Base-by-base conservation (phyloP, 257 asterid species). In the Echium plantagineum region DNA sequence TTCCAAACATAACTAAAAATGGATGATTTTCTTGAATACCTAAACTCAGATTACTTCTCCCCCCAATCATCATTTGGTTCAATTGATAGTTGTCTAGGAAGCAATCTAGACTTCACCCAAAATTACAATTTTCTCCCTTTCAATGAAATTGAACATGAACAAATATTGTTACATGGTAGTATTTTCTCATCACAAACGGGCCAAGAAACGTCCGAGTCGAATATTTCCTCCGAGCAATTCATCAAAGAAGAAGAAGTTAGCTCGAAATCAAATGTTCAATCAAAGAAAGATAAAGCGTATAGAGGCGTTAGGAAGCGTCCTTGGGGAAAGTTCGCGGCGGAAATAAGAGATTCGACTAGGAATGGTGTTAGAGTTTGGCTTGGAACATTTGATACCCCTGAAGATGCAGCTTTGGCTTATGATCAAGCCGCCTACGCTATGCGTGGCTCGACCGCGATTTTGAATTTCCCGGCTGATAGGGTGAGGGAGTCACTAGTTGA, bases 281-380 rank as follows among this genome's bases (percentile, higher is more conserved):
- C 9, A 3, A 35, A n/a, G 2, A 62, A 59, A 31, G 69, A 64
- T 19, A 72, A 69, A 21, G 65, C 55, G n/a, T 76, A 66, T 19
- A 73, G 73, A 3, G 81, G 81, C 4, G 78, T 72, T n/a, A 42
- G 78, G n/a, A 69, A 53, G 53, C 68, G 76, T 52, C 76, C 78
- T 12, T 72, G 81, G 78, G 76, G 81, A 76, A 28, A 28, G 32
- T 28, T 28, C 32, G 32, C 32, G 32, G 32, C 32, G 32, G 32
- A 28, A 6, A 28, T 76, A 56, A 72, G 74, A 28, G 81, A 76
- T 69, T 76, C 78, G 5, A 76, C 81, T 1, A 67, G 81, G 64
- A 76, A 69, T 15, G 78, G 81, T 21, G 49, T 26, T 28, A 69
- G 81, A 61, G 81, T 76, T 55, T 76, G 81, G 78, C 61, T 72